A percentile compares a stretch with the other conserved stretches of the same genome.
These are phyloP conservation scores for Niebla homalea DNA, from an alignment of 495 filamentous ascomycete genomes.

Conservation along the genomic window DNA sequence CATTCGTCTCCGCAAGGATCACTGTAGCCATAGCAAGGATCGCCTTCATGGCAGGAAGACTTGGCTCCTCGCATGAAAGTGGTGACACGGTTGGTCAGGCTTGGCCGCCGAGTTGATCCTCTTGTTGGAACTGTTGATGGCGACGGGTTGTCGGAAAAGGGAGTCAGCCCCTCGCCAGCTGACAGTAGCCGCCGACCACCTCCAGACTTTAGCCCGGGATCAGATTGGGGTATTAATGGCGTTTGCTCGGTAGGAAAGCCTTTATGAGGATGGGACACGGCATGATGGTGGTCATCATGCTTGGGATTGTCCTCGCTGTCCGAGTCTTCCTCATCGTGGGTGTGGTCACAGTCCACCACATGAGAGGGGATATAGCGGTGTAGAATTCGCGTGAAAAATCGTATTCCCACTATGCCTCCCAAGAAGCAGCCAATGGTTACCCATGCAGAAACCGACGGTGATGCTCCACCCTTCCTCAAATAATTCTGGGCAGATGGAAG, in stretches of 20 bases:
- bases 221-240: slow-evolving; percentile 26
- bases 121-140: not conserved
- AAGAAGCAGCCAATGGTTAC: slow-evolving; percentile 66
- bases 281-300: slow-evolving; percentile 12
- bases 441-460: slow-evolving; percentile 53
- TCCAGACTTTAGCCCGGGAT: not conserved
- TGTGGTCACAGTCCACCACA: slow-evolving; percentile 84
- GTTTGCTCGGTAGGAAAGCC: slow-evolving; percentile 27
- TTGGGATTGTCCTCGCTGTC: slow-evolving; percentile 22
- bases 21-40: slow-evolving; percentile 71
- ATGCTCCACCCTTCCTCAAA: slow-evolving; percentile 52
- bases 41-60: slow-evolving; percentile 54
- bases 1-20: slow-evolving; percentile 80
- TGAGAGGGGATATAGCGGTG: slow-evolving; percentile 84
- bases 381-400: slow-evolving; percentile 61
- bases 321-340: slow-evolving; percentile 44
- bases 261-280: slow-evolving; percentile 5
- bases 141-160: not conserved
- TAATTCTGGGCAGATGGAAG: slow-evolving; percentile 72
- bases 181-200: slow-evolving; percentile 1
- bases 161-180: slow-evolving; percentile 1
- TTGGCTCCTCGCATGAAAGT: slow-evolving; percentile 57
- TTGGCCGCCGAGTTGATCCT: slow-evolving; percentile 28
- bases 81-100: slow-evolving; percentile 37
- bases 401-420: slow-evolving; percentile 71